Percentiles rank a stretch among this genome's conserved stretches.
Conservation (phyloP, 192 early-diverging fungal genomes). For the Helicostylum pulchrum region DNA sequence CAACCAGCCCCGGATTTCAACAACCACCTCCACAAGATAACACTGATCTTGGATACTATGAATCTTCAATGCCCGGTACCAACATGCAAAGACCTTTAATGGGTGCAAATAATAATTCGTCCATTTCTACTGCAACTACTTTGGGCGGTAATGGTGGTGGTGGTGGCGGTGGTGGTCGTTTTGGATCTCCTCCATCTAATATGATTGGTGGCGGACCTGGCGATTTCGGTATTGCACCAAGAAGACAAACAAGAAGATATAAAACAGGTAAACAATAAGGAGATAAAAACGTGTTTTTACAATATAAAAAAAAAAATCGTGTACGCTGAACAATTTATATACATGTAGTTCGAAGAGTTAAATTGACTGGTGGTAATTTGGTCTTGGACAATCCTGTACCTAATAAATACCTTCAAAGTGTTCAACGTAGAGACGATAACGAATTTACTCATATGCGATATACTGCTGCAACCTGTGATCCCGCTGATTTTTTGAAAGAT, state of each 20-base stretch:
- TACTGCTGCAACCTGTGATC: constrained; percentile 68
- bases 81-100: constrained; percentile 11
- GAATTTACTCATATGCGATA: constrained; percentile 77
- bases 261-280: constrained; percentile 32
- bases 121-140: background rate
- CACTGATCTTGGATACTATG: constrained; percentile 16
- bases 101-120: constrained; percentile 1
- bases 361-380: constrained; percentile 68
- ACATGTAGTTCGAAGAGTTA: constrained; percentile 41
- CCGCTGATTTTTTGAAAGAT: constrained; percentile 56
- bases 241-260: constrained; percentile 43
- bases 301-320: background rate
- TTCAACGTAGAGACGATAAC: constrained; percentile 48
- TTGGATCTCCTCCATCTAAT: constrained; percentile 5
- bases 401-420: constrained; percentile 48
- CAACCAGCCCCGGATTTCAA: background rate
- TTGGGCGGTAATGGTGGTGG: background rate
- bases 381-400: constrained; percentile 72
- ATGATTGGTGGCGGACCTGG: constrained; percentile 13
- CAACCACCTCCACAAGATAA: background rate
- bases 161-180: background rate
- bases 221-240: constrained; percentile 24
- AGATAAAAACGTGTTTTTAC: background rate
- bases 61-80: constrained; percentile 1
- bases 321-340: constrained; percentile 2